Evolutionary conservation across 2,329 filamentous ascomycete species (phyloP).

Genomic region (Paecilomyces fulvus): DNA sequence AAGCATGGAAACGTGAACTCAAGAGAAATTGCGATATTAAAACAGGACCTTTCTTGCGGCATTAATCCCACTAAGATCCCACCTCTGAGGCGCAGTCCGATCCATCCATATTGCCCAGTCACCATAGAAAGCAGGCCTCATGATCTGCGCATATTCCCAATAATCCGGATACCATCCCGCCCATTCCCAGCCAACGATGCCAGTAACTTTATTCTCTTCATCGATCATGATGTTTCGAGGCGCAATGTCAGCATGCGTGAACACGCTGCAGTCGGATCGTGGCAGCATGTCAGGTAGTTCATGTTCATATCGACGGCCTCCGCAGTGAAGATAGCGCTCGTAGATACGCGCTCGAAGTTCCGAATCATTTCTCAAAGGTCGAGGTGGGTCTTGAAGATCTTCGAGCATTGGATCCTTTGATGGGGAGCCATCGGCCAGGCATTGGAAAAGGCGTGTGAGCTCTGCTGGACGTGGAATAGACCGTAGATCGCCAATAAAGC

Average conservation of each 20-base stretch:
- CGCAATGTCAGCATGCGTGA: constrained; percentile 27
- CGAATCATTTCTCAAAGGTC: constrained; percentile 12
- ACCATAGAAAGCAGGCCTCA: constrained; percentile 15
- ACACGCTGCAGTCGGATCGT: constrained; percentile 15
- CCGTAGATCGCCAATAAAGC: constrained; percentile 11
- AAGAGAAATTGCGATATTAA: constrained; percentile 9
- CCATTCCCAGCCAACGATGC: constrained; percentile 35
- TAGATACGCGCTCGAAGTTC: constrained; percentile 15
- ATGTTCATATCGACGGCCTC: constrained; percentile 12
- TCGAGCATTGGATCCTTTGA: constrained; percentile 6
- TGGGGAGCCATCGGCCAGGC: constrained; percentile 14
- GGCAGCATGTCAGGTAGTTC: constrained; percentile 16
- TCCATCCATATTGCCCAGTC: constrained; percentile 22
- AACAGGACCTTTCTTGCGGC: constrained; percentile 22
- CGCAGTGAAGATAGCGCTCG: constrained; percentile 16
- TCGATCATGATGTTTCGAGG: constrained; percentile 14
- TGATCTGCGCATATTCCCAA: constrained; percentile 32
- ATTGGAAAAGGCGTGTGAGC: constrained; percentile 13
- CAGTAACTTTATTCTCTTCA: constrained; percentile 13
- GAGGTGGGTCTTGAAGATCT: constrained; percentile 13
- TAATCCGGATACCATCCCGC: constrained; percentile 35
- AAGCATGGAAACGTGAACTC: no score
- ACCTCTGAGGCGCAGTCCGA: constrained; percentile 16
- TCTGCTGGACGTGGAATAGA: constrained; percentile 9
- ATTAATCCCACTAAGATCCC: constrained; percentile 19